A percentile compares a stretch with the other conserved stretches of the same genome.
Conservation (phyloP, 768 basidiomycete species). For the Pholiota microspora region DNA sequence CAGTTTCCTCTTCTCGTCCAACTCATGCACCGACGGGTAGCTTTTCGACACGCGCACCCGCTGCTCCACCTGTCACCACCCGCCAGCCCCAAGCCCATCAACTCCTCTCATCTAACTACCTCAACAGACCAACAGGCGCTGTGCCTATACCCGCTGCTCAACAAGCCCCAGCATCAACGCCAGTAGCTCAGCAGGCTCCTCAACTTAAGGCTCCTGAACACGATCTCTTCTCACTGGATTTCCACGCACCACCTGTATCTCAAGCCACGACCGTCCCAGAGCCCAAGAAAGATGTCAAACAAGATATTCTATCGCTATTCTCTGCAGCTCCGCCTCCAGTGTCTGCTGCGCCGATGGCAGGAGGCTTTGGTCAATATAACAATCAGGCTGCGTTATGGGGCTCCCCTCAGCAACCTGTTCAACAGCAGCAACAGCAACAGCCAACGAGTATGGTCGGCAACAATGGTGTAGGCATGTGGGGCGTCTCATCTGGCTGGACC, state of each 20-base stretch:
- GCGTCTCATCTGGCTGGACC: constrained; percentile 63
- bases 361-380: constrained; percentile 36
- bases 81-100: constrained; percentile 55
- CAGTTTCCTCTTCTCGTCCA: constrained; percentile 24
- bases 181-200: constrained; percentile 8
- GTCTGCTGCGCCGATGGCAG: constrained; percentile 29
- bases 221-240: constrained; percentile 85
- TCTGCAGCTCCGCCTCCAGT: constrained; percentile 46
- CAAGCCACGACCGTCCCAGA: constrained; percentile 23
- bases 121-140: constrained; percentile 21
- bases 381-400: constrained; percentile 30
- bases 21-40: constrained; percentile 28
- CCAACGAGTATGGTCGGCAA: constrained; percentile 53
- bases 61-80: constrained; percentile 27
- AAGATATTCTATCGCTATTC: constrained; percentile 85
- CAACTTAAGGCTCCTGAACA: constrained; percentile 34
- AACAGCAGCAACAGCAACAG: constrained; percentile 15
- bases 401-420: constrained; percentile 24
- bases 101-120: constrained; percentile 46
- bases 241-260: constrained; percentile 57
- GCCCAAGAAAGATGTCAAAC: constrained; percentile 71
- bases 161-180: constrained; percentile 21
- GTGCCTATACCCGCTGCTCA: constrained; percentile 19
- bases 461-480: constrained; percentile 61
- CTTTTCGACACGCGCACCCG: constrained; percentile 25